Base-by-base conservation (phyloP, 2,329 filamentous ascomycete species). In the Emergomyces pasteurianus region DNA sequence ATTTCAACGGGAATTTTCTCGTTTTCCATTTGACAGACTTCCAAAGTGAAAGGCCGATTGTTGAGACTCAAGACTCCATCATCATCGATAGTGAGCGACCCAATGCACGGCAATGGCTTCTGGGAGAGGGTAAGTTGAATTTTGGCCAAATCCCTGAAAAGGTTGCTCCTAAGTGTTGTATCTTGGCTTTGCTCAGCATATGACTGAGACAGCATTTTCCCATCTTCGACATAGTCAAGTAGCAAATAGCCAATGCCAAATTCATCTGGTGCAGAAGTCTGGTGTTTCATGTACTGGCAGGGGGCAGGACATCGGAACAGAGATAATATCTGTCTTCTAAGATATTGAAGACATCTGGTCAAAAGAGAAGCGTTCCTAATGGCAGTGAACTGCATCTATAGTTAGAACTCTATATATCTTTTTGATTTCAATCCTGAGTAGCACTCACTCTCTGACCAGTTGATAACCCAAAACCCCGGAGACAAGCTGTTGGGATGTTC, bases 381-480 rank as follows among this genome's bases (percentile, higher is more conserved):
- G 2, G 42, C 53, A 18, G 59, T 61, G 50, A 61, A 58, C 54
- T 61, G 12, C 34, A 34, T 3, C 21, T 10, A n/a, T 46, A 21
- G 34, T 50, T 50, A 47, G 43, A 26, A 12, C n/a, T 46, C 16
- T 26, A 31, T n/a, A n/a, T n/a, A n/a, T n/a, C n/a, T n/a, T n/a
- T n/a, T n/a, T n/a, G n/a, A n/a, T n/a, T n/a, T n/a, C n/a, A n/a
- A n/a, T n/a, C n/a, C n/a, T n/a, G n/a, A n/a, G n/a, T n/a, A n/a
- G n/a, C 9, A 47, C 59, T 55, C 63, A 68, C 64, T 56, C 58
- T 65, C 63, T 69, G 58, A 28, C 67, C 66, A n/a, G 61, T 66
- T 10, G 66, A 67, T 36, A 67, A 26, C 28, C 61, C 68, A 63
- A 70, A 72, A 1, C 69, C 67, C 56, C 67, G 65, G 18, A 71